Conservation (phyloP, 163 green algal genomes). For the Scenedesmus sp. region DNA sequence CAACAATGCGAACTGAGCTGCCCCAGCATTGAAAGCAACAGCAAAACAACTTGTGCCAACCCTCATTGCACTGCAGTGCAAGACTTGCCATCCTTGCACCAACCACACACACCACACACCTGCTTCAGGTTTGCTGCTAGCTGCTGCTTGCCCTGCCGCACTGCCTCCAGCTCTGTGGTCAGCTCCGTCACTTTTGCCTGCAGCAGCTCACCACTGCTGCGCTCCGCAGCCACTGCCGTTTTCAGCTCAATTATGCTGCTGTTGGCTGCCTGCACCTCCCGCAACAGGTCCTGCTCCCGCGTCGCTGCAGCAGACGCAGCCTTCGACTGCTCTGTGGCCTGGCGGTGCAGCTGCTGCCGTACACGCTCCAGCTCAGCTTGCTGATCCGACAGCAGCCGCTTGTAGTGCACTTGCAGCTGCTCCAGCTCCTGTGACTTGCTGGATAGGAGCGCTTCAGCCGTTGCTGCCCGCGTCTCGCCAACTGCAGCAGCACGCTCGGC, state of each 20-base stretch:
- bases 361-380: background rate
- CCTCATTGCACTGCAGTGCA: too few species aligned
- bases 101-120: background rate
- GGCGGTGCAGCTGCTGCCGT: background rate
- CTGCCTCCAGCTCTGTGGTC: background rate
- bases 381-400: slow-evolving; percentile 1
- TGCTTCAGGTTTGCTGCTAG: slow-evolving; percentile 13
- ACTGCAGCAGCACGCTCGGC: slow-evolving; percentile 38
- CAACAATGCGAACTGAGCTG: too few species aligned
- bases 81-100: too few species aligned
- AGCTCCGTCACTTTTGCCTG: background rate
- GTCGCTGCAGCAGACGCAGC: background rate
- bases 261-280: slow-evolving; percentile 11
- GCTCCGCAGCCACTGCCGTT: background rate
- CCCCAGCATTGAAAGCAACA: too few species aligned
- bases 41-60: too few species aligned
- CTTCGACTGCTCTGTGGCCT: background rate
- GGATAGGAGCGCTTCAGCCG: slow-evolving; percentile 13
- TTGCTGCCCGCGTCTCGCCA: slow-evolving; percentile 15
- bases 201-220: background rate
- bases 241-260: slow-evolving; percentile 5
- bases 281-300: slow-evolving; percentile 15
- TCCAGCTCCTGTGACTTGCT: slow-evolving; percentile 18
- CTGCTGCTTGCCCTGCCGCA: slow-evolving; percentile 1
- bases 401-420: slow-evolving; percentile 19